Base-by-base conservation (phyloP, 176 grass and related monocot species). In the Alloteropsis semialata region DNA sequence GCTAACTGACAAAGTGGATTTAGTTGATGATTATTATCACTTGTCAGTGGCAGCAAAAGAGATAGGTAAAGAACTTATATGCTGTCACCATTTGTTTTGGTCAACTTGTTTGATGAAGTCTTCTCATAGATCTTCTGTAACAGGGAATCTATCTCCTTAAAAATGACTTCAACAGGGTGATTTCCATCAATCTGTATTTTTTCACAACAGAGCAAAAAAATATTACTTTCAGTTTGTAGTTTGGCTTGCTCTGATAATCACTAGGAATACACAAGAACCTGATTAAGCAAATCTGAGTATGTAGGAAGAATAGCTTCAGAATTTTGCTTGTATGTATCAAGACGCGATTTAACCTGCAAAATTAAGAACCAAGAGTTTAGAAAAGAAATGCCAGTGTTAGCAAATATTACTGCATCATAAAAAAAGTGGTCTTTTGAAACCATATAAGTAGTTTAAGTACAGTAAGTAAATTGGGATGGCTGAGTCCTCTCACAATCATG, bases 141-240 rank as follows among this genome's bases (percentile, higher is more conserved):
- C 3, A 97, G 38, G 57, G 90, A 91, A 57, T 94, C 86, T 76
- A 97, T 89, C 77, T 94, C 90, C 34, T 76, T 60, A 82, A 94
- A 97, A 75, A 97, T 50, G 33, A 81, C 65, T 87, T 94, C 90
- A 76, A 61, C 90, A 22, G 60, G 39, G 54, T 79, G 90, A 85
- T 97, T 93, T 86, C 95, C 95, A 88, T 97, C 81, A 78, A 97
- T 86, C 92, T 97, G 84, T 66, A 89, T 84, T 75, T 73, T 89
- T 92, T 70, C 27, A 82, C 84, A 85, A 77, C 53, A 66, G 71
- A 92, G 70, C 15, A 86, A 89, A 9, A 42, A 51, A 79, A 65
- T 13, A 72, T 84, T 80, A 79, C 13, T 62, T 37, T 78, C 42
- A 76, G 48, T 86, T 78, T 21, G 66, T 41, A 33, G 14, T 81